Percentiles rank a stretch among this genome's conserved stretches.
phyloP scores from a whole-genome alignment of 2,329 filamentous ascomycete species.

The Cercospora citrullina region DNA sequence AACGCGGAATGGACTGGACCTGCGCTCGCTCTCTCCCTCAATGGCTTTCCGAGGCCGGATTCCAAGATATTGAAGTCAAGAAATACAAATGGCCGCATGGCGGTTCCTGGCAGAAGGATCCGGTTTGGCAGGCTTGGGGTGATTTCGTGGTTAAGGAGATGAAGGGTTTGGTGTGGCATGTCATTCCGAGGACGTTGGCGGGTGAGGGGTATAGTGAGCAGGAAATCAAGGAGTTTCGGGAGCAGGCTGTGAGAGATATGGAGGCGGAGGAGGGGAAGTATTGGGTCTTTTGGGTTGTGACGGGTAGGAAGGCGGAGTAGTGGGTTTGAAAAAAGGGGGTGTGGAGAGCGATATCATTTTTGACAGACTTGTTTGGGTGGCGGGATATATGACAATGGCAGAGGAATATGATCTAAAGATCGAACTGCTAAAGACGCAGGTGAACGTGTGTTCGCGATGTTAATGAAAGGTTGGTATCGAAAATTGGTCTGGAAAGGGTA shows the following conservation, averaged over 20 bases:
- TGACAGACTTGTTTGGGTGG: no score
- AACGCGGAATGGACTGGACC: constrained; percentile 8
- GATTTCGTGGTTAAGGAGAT: constrained; percentile 18
- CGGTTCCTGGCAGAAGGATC: constrained; percentile 7
- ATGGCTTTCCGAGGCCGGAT: constrained; percentile 26
- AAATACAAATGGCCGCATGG: constrained; percentile 26
- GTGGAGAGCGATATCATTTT: not conserved
- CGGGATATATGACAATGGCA: no score
- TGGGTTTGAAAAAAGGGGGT: not conserved
- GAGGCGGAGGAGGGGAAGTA: constrained; percentile 18
- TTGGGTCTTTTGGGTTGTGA: constrained; percentile 19
- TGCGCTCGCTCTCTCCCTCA: not conserved
- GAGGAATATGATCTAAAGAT: no score
- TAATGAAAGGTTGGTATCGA: no score
- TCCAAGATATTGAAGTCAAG: constrained; percentile 23
- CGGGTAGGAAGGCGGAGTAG: constrained; percentile 13
- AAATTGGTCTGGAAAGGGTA: no score
- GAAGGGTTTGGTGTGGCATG: constrained; percentile 12
- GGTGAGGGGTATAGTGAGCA: constrained; percentile 11
- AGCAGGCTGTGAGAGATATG: constrained; percentile 14
- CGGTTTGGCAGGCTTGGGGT: constrained; percentile 16
- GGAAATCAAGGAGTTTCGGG: constrained; percentile 12
- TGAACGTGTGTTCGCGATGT: no score
- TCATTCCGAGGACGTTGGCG: constrained; percentile 16
- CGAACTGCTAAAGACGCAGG: no score